Evolutionary conservation across 1,284 basidiomycete genomes (phyloP).

Genomic region (Megacollybia platyphylla): DNA sequence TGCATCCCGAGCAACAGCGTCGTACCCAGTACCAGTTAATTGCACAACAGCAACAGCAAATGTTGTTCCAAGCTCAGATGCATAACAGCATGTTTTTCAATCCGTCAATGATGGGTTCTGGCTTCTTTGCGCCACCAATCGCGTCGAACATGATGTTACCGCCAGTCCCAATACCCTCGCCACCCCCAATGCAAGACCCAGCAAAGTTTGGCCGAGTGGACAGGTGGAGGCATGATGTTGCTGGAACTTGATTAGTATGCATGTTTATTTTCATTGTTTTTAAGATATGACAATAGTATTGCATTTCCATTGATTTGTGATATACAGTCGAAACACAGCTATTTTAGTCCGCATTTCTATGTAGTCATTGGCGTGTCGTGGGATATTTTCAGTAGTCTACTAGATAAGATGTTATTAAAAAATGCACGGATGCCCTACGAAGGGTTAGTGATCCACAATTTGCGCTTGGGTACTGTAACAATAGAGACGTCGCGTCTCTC

Average conservation of each 20-base stretch:
- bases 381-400: neutral
- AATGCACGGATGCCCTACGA: slow-evolving; percentile 14
- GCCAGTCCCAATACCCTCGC: slow-evolving; percentile 39
- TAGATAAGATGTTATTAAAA: neutral
- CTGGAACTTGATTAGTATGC: slow-evolving; percentile 19
- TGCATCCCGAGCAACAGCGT: slow-evolving; percentile 67
- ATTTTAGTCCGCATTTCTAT: slow-evolving; percentile 4
- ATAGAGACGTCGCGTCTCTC: slow-evolving; percentile 66
- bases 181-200: slow-evolving; percentile 49
- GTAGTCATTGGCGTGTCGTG: slow-evolving; percentile 2
- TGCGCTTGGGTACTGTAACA: slow-evolving; percentile 65
- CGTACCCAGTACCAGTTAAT: slow-evolving; percentile 61
- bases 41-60: slow-evolving; percentile 47
- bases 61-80: slow-evolving; percentile 69
- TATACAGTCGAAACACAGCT: slow-evolving; percentile 4
- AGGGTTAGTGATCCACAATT: slow-evolving; percentile 60
- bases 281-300: neutral
- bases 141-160: slow-evolving; percentile 41
- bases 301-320: slow-evolving; percentile 2
- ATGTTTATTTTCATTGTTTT: neutral
- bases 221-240: slow-evolving; percentile 66
- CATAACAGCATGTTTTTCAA: slow-evolving; percentile 63
- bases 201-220: slow-evolving; percentile 61
- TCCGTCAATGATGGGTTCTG: slow-evolving; percentile 51
- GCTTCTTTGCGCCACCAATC: slow-evolving; percentile 45